Evolutionary conservation across 2,329 filamentous ascomycete genomes (phyloP).

Genomic region (Aquanectria penicillioides): DNA sequence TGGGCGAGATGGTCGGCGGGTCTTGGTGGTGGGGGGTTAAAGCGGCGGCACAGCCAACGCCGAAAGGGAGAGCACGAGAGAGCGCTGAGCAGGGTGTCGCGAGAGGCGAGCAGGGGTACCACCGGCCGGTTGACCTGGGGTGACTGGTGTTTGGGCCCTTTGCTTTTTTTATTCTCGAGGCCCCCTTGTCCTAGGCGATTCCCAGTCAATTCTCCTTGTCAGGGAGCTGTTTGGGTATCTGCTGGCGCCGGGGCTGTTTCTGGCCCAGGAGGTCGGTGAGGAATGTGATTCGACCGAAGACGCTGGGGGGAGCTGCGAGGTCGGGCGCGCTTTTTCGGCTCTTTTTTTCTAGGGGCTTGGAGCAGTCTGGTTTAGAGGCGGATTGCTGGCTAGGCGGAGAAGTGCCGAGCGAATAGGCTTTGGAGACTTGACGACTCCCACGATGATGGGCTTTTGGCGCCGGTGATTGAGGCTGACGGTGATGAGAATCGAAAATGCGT

Average conservation of each 20-base stretch:
- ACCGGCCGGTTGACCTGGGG: constrained; percentile 11
- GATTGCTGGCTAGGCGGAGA: constrained; percentile 17
- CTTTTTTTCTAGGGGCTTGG: too few relatives aligned
- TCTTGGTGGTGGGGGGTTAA: constrained; percentile 37
- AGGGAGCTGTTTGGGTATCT: constrained; percentile 40
- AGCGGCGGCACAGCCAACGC: constrained; percentile 39
- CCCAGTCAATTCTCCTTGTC: constrained; percentile 28
- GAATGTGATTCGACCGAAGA: constrained; percentile 42
- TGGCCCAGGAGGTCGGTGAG: constrained; percentile 43
- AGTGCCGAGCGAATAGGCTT: constrained; percentile 41
- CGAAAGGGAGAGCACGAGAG: constrained; percentile 22
- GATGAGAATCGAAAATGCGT: constrained; percentile 8
- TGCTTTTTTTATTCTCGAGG: constrained; percentile 42
- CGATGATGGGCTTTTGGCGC: constrained; percentile 30
- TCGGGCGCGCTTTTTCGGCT: constrained; percentile 23
- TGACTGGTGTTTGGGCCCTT: constrained; percentile 23
- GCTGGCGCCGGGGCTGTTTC: constrained; percentile 41
- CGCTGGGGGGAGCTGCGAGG: constrained; percentile 25
- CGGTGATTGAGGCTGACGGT: constrained; percentile 31
- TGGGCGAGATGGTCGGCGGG: constrained; percentile 32
- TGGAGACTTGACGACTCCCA: constrained; percentile 26
- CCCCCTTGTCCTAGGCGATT: constrained; percentile 36
- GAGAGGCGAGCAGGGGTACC: too few relatives aligned
- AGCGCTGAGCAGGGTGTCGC: constrained; percentile 31
- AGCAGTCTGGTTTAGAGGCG: constrained; percentile 31